Conservation (phyloP, 129 eudicot genomes). For the Silybum marianum region DNA sequence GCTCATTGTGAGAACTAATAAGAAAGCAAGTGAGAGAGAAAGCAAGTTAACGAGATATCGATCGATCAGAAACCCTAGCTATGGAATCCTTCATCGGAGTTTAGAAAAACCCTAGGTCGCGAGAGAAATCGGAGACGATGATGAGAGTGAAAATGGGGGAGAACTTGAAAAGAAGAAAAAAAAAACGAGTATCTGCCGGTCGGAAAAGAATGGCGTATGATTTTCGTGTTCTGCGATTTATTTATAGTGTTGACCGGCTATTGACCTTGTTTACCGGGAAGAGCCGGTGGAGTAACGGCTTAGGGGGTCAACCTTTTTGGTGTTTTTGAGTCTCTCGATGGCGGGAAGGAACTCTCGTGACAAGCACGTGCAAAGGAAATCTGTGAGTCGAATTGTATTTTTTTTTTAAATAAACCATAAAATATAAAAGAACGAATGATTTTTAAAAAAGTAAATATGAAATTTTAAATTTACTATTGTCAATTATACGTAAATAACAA, state of each 20-base stretch:
- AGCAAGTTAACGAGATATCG: not conserved
- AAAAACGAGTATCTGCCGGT: not conserved
- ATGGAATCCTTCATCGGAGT: slow-evolving; percentile 32
- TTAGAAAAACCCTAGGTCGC: slow-evolving; percentile 15
- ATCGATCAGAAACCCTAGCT: slow-evolving; percentile 23
- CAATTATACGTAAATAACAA: too few relatives aligned
- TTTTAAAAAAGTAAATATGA: too few relatives aligned
- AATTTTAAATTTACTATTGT: too few relatives aligned
- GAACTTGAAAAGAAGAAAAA: not conserved
- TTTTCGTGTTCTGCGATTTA: slow-evolving; percentile 15
- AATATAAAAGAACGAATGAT: too few relatives aligned
- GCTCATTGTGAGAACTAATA: slow-evolving; percentile 45
- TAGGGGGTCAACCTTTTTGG: slow-evolving; percentile 6
- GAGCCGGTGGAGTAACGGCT: slow-evolving; percentile 50
- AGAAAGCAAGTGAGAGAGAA: not conserved
- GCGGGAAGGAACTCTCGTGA: slow-evolving; percentile 33
- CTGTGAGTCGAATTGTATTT: not conserved
- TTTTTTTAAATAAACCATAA: too few relatives aligned
- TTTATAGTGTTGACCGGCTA: slow-evolving; percentile 58
- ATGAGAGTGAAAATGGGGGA: not conserved
- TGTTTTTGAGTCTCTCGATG: slow-evolving; percentile 25
- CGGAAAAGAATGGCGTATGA: slow-evolving; percentile 16
- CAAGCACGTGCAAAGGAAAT: not conserved
- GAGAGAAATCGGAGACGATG: slow-evolving; percentile 15
- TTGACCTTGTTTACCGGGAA: slow-evolving; percentile 35